Evolutionary conservation across 352 stramenopile genomes (phyloP), one percentile per base, ranked within the genome.

Genomic region (Phytopythium aichiense): DNA sequence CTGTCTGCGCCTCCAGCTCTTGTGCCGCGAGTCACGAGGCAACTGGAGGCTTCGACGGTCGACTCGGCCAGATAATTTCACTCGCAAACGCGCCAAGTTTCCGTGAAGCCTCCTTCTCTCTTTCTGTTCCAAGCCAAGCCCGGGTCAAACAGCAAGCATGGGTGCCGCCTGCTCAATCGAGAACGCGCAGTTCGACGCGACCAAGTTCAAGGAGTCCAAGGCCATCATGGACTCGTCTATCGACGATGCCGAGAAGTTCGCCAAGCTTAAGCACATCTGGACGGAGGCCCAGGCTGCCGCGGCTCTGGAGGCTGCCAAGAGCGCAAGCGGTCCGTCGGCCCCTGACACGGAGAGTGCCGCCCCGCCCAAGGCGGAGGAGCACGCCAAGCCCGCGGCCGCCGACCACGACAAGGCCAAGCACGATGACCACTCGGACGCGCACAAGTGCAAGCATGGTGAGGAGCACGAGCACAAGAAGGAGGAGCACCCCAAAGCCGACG

Each of bases 191-290:
- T 91, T 85, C 61, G 77, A 91, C 46, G 61, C 81, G 25, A 49
- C 35, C 65, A 88, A 91, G 70, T 91, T 88, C 72, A 70, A 81
- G 45, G 51, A 91, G 68, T 88, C 81, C 30, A 88, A 88, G 68
- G 67, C 55, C 12, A 66, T 91, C 54, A 88, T 91, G 79, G 81
- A 86, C 33, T 86, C 76, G 4, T n/a, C 20, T 0, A 67, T 59
- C 4, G 73, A 91, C 51, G 81, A 91, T 40, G 69, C 79, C 1
- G 81, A 91, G 28, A 89, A 91, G 61, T 91, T 91, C 37, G 57
- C 74, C 60, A 82, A 89, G 64, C 74, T 91, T 42, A 88, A 86
- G 72, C 68, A 71, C 6, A 82, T 91, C 33, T 91, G 81, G 81
- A 69, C 63, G 11, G 62, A 83, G 11, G 22, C 51, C 15, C 66